Evolutionary conservation across 164 flowering plant genomes (phyloP), one percentile per base, ranked within the genome.

Genomic region (Tinospora cordifolia): DNA sequence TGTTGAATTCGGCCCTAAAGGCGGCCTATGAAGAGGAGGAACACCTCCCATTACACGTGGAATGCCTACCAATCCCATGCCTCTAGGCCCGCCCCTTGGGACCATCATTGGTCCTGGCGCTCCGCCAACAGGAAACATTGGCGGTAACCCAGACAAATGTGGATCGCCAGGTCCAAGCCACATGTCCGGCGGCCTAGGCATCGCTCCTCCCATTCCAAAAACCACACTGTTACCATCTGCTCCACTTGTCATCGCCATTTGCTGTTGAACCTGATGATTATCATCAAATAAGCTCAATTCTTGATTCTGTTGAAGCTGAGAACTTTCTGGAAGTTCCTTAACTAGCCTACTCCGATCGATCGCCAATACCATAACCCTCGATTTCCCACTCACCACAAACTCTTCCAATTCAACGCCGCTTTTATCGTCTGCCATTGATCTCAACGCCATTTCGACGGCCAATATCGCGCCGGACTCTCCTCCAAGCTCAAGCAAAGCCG

Each of bases 361-460:
- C 36, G 69, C 83, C 80, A 87, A 75, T 41, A 94, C 97, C 94
- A 89, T 83, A 69, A 92, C 82, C 69, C 93, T 79, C 21, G 91
- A 83, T 74, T 90, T 90, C 71, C 97, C 97, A 75, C 88, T 83
- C 47, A 86, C 87, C 24, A 82, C 89, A 81, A 85, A 85, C 82
- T 87, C 94, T 81, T 87, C 97, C 71, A 94, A 72, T 62, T 90
- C 93, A 66, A 94, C 85, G 0, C 89, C 89, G 0, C 91, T 86
- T 49, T 79, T 85, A 21, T 89, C 93, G 65, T 87, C 97, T 9
- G 83, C 93, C 78, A 94, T 90, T 0, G 96, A 86, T 75, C 92
- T 82, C 82, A 94, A 73, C 13, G 93, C 98, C 83, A 82, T 85
- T 75, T 94, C 98, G 57, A 94, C 97, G 2, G 97, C 97, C 38